Base-by-base conservation (phyloP, 768 basidiomycete species). In the Kwoniella dejecticola region DNA sequence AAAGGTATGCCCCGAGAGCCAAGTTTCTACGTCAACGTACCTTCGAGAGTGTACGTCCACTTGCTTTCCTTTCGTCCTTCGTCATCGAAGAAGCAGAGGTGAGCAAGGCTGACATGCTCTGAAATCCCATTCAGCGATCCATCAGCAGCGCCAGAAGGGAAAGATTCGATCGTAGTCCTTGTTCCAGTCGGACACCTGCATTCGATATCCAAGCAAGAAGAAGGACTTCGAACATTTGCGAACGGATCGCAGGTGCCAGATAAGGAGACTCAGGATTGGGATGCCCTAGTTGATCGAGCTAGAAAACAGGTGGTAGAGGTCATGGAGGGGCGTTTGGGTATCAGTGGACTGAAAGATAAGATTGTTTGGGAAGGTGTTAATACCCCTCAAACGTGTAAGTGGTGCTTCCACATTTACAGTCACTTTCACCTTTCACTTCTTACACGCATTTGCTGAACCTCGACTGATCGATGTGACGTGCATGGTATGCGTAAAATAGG, bases 1-100 rank as follows among this genome's bases (percentile, higher is more conserved):
- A 74, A 79, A 52, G 67, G 71, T 26, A 77, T 82, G 68, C 81
- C 81, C 2, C 66, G 75, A 30, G 81, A 82, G 47, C 80, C 81
- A 3, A 78, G 76, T 13, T 81, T 81, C 73, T 80, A 82, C 71
- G 79, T 82, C 66, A 81, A 82, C 62, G 80, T 81, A 3, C 81
- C 81, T 1, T 79, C 79, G 2, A 55, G 76, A 59, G 64, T 74
- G 74, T 75, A 52, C 27, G 74, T 69, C n/a, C n/a, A n/a, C n/a
- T n/a, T n/a, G 33, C 33, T 36, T 7, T 36, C 15, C 15, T 36
- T n/a, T n/a, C n/a, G n/a, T n/a, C n/a, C n/a, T n/a, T n/a, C n/a
- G n/a, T n/a, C n/a, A n/a, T n/a, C n/a, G n/a, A n/a, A n/a, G n/a
- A n/a, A n/a, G n/a, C n/a, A n/a, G n/a, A n/a, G n/a, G n/a, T n/a